phyloP scores from a whole-genome alignment of 352 stramenopile species.

The Lagenidium sp. region DNA sequence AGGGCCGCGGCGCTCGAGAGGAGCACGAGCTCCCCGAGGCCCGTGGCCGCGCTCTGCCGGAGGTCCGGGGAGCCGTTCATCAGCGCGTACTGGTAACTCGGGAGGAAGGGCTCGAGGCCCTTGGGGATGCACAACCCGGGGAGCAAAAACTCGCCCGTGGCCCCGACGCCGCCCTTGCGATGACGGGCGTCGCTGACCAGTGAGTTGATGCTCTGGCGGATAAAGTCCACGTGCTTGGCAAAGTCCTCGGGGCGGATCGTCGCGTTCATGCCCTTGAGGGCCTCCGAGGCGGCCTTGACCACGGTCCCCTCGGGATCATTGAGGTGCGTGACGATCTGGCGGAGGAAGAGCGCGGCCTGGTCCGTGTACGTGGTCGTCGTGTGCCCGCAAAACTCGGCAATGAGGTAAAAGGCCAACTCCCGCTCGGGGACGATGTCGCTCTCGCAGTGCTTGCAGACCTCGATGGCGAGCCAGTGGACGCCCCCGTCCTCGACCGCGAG shows the following conservation, averaged over 20 bases:
- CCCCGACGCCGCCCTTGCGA: slow-evolving; percentile 86
- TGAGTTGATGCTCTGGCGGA: slow-evolving; percentile 95
- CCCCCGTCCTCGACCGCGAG: slow-evolving; percentile 85
- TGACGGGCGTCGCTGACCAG: slow-evolving; percentile 94
- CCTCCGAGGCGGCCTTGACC: slow-evolving; percentile 82
- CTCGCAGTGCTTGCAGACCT: slow-evolving; percentile 93
- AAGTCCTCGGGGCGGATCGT: slow-evolving; percentile 91
- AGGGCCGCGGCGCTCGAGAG: slow-evolving; percentile 84
- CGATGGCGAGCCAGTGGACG: slow-evolving; percentile 92
- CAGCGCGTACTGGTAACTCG: slow-evolving; percentile 96
- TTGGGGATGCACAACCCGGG: slow-evolving; percentile 76
- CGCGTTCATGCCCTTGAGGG: slow-evolving; percentile 89
- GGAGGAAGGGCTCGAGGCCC: slow-evolving; percentile 94
- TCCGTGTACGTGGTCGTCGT: slow-evolving; percentile 89
- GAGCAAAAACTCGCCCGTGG: slow-evolving; percentile 65
- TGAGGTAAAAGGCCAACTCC: slow-evolving; percentile 87
- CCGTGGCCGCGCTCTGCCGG: slow-evolving; percentile 88
- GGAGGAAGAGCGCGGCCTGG: slow-evolving; percentile 93
- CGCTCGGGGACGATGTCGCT: slow-evolving; percentile 82
- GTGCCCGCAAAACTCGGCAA: slow-evolving; percentile 85
- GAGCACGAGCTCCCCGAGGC: slow-evolving; percentile 95
- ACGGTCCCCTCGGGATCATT: slow-evolving; percentile 90
- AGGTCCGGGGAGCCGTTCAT: slow-evolving; percentile 91
- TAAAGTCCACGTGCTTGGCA: slow-evolving; percentile 94
- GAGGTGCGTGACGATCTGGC: slow-evolving; percentile 94